Conservation (phyloP, 1,284 basidiomycete genomes). For the Grifola frondosa region DNA sequence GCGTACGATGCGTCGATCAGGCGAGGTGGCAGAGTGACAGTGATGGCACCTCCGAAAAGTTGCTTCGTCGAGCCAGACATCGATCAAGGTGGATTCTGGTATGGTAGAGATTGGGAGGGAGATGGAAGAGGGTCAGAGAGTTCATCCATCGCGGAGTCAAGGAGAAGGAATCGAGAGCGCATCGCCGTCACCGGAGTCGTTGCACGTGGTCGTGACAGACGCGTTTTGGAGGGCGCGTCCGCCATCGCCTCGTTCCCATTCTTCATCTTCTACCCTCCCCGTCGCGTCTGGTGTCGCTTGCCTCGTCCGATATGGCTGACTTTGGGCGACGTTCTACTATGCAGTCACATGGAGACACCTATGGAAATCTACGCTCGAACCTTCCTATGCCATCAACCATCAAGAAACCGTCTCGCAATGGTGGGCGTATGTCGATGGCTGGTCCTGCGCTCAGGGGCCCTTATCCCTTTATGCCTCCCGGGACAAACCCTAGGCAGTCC, state of each 20-base stretch:
- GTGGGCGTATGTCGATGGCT: conserved; percentile 66
- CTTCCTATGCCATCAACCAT: conserved; percentile 56
- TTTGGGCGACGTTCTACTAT: conserved; percentile 56
- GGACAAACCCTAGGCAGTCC: conserved; percentile 63
- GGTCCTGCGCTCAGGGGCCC: conserved; percentile 62
- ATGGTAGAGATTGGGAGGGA: not conserved
- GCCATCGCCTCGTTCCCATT: not conserved
- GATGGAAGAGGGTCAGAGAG: not conserved
- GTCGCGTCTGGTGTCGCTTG: not conserved
- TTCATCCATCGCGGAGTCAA: too few relatives aligned
- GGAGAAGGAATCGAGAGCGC: too few relatives aligned
- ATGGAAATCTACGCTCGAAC: conserved; percentile 46
- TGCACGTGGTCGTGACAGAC: conserved; percentile 26
- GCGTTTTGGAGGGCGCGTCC: conserved; percentile 20
- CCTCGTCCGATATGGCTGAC: conserved; percentile 44
- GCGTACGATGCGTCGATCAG: conserved; percentile 88
- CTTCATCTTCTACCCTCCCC: not conserved
- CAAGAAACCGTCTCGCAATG: conserved; percentile 55
- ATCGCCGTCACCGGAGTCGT: too few relatives aligned
- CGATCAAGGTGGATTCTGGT: not conserved
- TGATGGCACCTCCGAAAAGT: conserved; percentile 84
- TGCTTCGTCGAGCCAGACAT: conserved; percentile 33
- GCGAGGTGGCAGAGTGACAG: conserved; percentile 51
- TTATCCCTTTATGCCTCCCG: conserved; percentile 44
- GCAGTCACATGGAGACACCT: conserved; percentile 50